Conservation (phyloP, 2,329 filamentous ascomycete genomes). For the Phoma sp. region DNA sequence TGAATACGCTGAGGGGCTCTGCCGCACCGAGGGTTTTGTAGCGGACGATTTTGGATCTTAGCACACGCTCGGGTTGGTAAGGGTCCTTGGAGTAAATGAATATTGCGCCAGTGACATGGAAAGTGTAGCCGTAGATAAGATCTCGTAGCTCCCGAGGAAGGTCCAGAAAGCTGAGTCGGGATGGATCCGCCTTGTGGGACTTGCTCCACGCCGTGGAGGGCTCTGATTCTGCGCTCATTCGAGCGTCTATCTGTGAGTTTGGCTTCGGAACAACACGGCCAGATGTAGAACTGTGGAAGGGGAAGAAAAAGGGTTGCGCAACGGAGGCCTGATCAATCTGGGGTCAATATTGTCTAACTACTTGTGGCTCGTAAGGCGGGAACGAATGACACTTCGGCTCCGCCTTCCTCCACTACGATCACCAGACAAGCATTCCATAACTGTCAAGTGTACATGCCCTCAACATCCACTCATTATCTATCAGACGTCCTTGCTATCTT, state of each 20-base stretch:
- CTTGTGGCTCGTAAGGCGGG: background rate
- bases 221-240: background rate
- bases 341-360: slow-evolving; percentile 13
- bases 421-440: background rate
- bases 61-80: slow-evolving; percentile 14
- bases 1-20: slow-evolving; percentile 30
- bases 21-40: slow-evolving; percentile 31
- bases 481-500: background rate
- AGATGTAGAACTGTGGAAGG: no score
- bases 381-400: slow-evolving; percentile 1
- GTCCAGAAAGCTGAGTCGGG: slow-evolving; percentile 35
- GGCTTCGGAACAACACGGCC: no score
- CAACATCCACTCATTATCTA: background rate
- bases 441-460: background rate
- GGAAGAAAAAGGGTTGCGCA: background rate
- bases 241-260: background rate
- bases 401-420: background rate
- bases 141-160: slow-evolving; percentile 44
- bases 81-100: slow-evolving; percentile 36
- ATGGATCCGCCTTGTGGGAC: slow-evolving; percentile 26
- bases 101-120: slow-evolving; percentile 36
- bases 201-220: slow-evolving; percentile 26
- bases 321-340: background rate
- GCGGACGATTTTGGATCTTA: slow-evolving; percentile 30
- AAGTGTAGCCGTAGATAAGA: slow-evolving; percentile 32